Percentiles rank a stretch among this genome's conserved stretches.
Conservation (phyloP, 2,329 filamentous ascomycete genomes). For the Anthostomella pinea region DNA sequence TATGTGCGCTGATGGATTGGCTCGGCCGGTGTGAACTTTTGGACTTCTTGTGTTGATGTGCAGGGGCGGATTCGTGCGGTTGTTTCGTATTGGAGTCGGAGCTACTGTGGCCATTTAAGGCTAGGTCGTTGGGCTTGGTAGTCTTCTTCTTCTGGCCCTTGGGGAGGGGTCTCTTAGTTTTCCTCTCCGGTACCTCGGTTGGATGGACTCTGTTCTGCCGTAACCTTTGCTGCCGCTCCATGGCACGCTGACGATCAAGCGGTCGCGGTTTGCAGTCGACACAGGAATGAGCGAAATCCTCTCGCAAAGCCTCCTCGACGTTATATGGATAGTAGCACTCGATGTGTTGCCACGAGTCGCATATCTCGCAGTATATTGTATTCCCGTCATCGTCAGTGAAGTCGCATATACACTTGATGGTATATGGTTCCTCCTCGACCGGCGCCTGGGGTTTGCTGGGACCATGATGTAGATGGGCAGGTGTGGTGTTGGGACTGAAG, state of each 20-base stretch:
- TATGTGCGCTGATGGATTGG: slow-evolving; percentile 69
- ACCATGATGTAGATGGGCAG: slow-evolving; percentile 39
- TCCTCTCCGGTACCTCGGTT: slow-evolving; percentile 59
- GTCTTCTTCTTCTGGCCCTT: slow-evolving; percentile 89
- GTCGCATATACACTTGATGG: slow-evolving; percentile 96
- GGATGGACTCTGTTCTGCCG: slow-evolving; percentile 48
- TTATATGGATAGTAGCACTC: slow-evolving; percentile 87
- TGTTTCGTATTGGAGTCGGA: slow-evolving; percentile 55
- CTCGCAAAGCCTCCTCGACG: slow-evolving; percentile 67
- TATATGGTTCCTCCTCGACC: slow-evolving; percentile 80
- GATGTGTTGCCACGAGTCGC: slow-evolving; percentile 98
- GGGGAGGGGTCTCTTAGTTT: slow-evolving; percentile 68
- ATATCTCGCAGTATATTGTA: slow-evolving; percentile 93
- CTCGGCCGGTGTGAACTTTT: slow-evolving; percentile 81
- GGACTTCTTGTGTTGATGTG: slow-evolving; percentile 68
- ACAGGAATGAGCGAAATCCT: slow-evolving; percentile 78
- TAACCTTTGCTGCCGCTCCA: slow-evolving; percentile 65
- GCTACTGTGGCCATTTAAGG: slow-evolving; percentile 64
- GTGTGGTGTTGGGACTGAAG: slow-evolving; percentile 38
- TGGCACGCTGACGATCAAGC: slow-evolving; percentile 71
- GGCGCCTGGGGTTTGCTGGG: slow-evolving; percentile 47
- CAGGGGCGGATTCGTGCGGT: slow-evolving; percentile 41
- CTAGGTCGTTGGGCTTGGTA: slow-evolving; percentile 66
- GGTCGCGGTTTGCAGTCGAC: slow-evolving; percentile 79
- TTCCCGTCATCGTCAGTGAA: slow-evolving; percentile 94